Evolutionary conservation across 345 rosid species (phyloP).

Genomic region (Adansonia digitata): DNA sequence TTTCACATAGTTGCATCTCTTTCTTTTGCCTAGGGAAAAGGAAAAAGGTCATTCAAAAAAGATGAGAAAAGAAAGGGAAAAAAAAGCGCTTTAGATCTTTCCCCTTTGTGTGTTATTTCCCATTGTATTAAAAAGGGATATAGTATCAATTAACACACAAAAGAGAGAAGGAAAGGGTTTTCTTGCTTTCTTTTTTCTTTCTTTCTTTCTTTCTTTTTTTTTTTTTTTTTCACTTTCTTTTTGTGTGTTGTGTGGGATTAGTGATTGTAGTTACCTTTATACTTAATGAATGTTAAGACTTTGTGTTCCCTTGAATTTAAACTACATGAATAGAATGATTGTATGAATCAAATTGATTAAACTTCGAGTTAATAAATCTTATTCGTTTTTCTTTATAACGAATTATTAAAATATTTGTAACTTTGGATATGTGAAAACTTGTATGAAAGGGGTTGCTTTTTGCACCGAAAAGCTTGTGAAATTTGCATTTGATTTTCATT

Average conservation of each 20-base stretch:
- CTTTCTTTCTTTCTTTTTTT: neutral
- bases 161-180: conserved; percentile 11
- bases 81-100: neutral
- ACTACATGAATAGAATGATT: conserved; percentile 9
- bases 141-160: neutral
- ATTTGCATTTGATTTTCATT: neutral
- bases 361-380: neutral
- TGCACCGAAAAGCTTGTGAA: neutral
- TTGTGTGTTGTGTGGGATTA: conserved; percentile 12
- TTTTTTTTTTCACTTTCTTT: neutral
- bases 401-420: neutral
- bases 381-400: neutral
- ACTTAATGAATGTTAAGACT: neutral
- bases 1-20: conserved; percentile 85
- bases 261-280: conserved; percentile 7
- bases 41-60: neutral
- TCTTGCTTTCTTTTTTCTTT: neutral
- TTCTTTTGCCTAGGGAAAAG: conserved; percentile 33
- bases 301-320: conserved; percentile 29
- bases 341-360: no score
- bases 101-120: neutral
- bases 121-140: conserved; percentile 2
- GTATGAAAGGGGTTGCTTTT: conserved; percentile 10
- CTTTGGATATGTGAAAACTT: neutral
- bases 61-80: neutral